Evolutionary conservation across 495 filamentous ascomycete species (phyloP), one percentile per base, ranked within the genome.

Genomic region (Annulohypoxylon moriforme): DNA sequence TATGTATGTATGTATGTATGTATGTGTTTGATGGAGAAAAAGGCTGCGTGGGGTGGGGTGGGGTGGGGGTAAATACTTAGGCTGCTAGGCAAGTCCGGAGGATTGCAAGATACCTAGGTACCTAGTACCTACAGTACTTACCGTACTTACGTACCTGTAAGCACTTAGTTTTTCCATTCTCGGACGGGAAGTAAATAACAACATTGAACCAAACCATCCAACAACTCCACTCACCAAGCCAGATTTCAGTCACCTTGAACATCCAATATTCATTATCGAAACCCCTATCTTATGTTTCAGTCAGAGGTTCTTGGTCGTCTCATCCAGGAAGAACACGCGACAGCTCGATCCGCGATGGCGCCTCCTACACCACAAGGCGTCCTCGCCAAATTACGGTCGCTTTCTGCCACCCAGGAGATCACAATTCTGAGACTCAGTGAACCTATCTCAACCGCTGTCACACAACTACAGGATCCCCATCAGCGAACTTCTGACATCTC

Each of bases 391-490:
- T 79, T 88, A 34, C 76, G 77, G 42, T 57, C 77, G 14, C 75
- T 89, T 1, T 73, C 85, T 38, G 60, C 82, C n/a, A 72, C 81
- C 31, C 78, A 88, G 44, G 88, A 89, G 67, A 84, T 94, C 57
- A 89, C 90, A 61, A 91, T 96, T 69, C 81, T 95, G 68, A 88
- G 88, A 58, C 87, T 94, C 76, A 90, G 89, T 76, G 92, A 94
- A 71, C 90, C 90, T 50, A 90, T 93, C 55, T 88, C 86, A 29
- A 78, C 84, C 14, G 79, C 79, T 10, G 73, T 80, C 50, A 77
- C 82, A 8, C 87, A 86, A 52, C 67, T 72, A 34, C 71, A 73
- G 38, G 68, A 76, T 42, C 55, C 79, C 20, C 70, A 79, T 38
- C 72, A 74, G 64, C 85, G 90, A 68, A 86, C 83, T 62, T 97